These are phyloP conservation scores for Suillus paluster DNA, from an alignment of 768 basidiomycete species.

Conservation along the genomic window DNA sequence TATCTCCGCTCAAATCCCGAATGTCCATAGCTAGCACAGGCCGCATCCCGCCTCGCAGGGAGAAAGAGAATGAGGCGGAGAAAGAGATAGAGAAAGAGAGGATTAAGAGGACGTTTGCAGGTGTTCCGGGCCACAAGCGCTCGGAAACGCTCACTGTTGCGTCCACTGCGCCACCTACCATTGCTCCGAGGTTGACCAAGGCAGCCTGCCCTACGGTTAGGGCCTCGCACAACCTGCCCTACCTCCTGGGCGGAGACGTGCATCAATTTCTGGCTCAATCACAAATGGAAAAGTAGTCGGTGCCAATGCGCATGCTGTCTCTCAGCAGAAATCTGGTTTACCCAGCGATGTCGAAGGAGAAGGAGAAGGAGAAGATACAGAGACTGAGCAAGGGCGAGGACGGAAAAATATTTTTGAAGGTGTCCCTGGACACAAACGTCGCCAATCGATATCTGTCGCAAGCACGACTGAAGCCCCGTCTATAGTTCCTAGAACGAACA, in stretches of 20 bases:
- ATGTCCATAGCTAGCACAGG: constrained; percentile 41
- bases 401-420: constrained; percentile 68
- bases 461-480: constrained; percentile 46
- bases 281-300: constrained; percentile 26
- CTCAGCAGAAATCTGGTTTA: constrained; percentile 10
- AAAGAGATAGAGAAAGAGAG: constrained; percentile 64
- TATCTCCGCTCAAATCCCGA: constrained; percentile 22
- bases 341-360: constrained; percentile 25
- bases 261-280: constrained; percentile 32
- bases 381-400: constrained; percentile 24
- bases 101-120: constrained; percentile 66
- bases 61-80: constrained; percentile 40
- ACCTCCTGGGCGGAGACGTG: constrained; percentile 43
- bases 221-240: constrained; percentile 51
- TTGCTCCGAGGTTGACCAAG: constrained; percentile 76
- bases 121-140: constrained; percentile 85
- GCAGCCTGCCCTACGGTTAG: constrained; percentile 72
- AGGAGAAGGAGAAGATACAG: constrained; percentile 32
- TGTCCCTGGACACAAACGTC: constrained; percentile 83
- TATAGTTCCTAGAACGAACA: constrained; percentile 49
- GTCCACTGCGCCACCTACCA: constrained; percentile 70
- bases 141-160: constrained; percentile 68
- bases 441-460: constrained; percentile 74
- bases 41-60: constrained; percentile 33
- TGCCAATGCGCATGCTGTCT: constrained; percentile 14